These are phyloP conservation scores for Fomitopsis schrenkii DNA, from an alignment of 1,284 basidiomycete genomes.

Conservation along the genomic window DNA sequence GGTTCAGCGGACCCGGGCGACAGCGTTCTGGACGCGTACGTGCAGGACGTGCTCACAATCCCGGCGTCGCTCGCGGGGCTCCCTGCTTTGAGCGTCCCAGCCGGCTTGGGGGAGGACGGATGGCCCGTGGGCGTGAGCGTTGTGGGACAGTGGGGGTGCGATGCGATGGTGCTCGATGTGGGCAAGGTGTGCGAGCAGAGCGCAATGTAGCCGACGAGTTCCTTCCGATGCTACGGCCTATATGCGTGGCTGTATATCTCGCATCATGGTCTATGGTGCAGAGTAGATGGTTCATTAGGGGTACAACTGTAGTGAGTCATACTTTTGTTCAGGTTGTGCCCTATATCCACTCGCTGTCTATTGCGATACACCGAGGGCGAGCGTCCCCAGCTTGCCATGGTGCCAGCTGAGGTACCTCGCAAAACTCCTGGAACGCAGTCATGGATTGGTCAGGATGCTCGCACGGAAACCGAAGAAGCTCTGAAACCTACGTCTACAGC, in stretches of 20 bases:
- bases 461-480: not conserved
- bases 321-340: not conserved
- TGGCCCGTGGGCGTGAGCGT: constrained; percentile 89
- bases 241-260: not conserved
- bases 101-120: constrained; percentile 44
- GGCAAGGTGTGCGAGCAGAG: constrained; percentile 34
- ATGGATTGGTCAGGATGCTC: not conserved
- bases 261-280: not conserved
- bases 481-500: not conserved
- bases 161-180: constrained; percentile 59
- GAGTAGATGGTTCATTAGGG: not conserved
- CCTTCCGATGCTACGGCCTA: not conserved
- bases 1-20: not conserved
- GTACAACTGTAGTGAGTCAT: not conserved
- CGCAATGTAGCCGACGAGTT: not conserved
- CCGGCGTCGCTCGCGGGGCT: constrained; percentile 89
- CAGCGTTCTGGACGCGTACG: constrained; percentile 54
- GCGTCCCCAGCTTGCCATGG: not conserved
- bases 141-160: constrained; percentile 89
- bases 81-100: constrained; percentile 79
- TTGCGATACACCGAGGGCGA: not conserved
- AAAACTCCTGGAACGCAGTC: not conserved
- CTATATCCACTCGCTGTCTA: constrained; percentile 2
- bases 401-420: not conserved
- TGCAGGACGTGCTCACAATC: constrained; percentile 91